Evolutionary conservation across 2,329 filamentous ascomycete species (phyloP), one percentile per base, ranked within the genome.

Genomic region (Aspergillus fischeri): DNA sequence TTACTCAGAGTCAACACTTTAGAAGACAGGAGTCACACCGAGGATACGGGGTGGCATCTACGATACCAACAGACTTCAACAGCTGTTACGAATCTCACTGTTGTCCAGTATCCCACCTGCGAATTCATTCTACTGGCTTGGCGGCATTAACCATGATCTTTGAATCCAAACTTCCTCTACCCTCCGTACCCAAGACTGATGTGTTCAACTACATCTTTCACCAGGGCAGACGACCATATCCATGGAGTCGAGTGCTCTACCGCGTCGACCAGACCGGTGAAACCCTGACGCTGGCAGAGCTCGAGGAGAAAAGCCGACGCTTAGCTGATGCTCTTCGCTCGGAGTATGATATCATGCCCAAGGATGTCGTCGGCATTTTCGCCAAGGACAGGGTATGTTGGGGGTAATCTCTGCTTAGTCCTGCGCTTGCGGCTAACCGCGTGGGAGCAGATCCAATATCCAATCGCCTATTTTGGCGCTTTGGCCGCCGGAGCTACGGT

Each of bases 401-500:
- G 38, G 3, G 17, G 3, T 11, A n/a, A 45, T 24, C 8, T 17
- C 20, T 21, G n/a, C n/a, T 24, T 17, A 24, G n/a, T 21, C 1
- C 8, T 7, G 42, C 8, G 3, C 20, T 42, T 35, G 50, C 25
- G 25, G 17, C 8, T 11, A 42, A n/a, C 8, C 1, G 27, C 20
- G 11, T 45, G 42, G 17, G 5, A 45, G 4, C 21, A 67, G 62
- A 64, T 68, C 28, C 51, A 64, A 45, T 68, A 67, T 49, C 66
- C 66, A 2, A 61, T 68, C 32, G 63, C 61, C 25, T 66, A 63
- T 58, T 64, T 60, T 32, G 65, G 62, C 10, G 57, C 54, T 4
- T 49, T 68, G 7, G 66, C 66, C 27, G 59, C 65, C n/a, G 66
- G 66, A 14, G 66, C 63, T 14, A 64, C 58, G 3, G 58, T 68